Conservation (phyloP, 352 stramenopile species). For the Paralagenidium karlingii region DNA sequence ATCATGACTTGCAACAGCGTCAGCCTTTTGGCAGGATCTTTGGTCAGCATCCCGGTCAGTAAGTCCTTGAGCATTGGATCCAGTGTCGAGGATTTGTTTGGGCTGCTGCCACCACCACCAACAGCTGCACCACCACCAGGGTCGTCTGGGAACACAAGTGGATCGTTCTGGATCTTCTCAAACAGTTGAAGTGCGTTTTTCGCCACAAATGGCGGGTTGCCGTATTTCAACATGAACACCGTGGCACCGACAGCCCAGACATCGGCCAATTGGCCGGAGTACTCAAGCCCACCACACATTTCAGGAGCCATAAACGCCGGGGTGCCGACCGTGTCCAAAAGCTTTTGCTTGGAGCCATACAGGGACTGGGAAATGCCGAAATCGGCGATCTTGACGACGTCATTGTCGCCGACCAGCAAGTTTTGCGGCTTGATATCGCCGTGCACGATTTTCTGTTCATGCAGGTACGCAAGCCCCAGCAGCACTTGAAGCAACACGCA, state of each 20-base stretch:
- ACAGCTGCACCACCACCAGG: too few relatives aligned
- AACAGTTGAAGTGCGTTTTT: constrained; percentile 84
- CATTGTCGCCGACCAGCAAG: constrained; percentile 73
- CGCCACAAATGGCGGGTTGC: constrained; percentile 79
- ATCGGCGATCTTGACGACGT: constrained; percentile 87
- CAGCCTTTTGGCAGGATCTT: constrained; percentile 36
- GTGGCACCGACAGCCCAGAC: constrained; percentile 86
- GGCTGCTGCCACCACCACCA: too few relatives aligned
- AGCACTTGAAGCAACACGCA: constrained; percentile 64
- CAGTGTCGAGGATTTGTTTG: too few relatives aligned
- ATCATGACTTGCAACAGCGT: constrained; percentile 54
- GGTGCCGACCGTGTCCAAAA: constrained; percentile 73
- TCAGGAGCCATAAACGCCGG: constrained; percentile 90
- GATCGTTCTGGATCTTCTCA: constrained; percentile 74
- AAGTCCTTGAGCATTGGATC: constrained; percentile 34
- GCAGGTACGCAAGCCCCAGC: constrained; percentile 81
- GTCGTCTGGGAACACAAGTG: constrained; percentile 51
- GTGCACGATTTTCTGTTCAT: constrained; percentile 78
- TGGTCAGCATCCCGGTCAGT: constrained; percentile 50
- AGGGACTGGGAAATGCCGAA: constrained; percentile 85
- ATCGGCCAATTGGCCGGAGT: constrained; percentile 80
- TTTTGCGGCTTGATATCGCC: constrained; percentile 85
- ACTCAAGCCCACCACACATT: constrained; percentile 78
- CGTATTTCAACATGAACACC: constrained; percentile 85
- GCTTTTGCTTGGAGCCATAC: constrained; percentile 67